Evolutionary conservation across 1,284 basidiomycete species (phyloP), one percentile per base, ranked within the genome.

Genomic region (Ganoderma boninense): DNA sequence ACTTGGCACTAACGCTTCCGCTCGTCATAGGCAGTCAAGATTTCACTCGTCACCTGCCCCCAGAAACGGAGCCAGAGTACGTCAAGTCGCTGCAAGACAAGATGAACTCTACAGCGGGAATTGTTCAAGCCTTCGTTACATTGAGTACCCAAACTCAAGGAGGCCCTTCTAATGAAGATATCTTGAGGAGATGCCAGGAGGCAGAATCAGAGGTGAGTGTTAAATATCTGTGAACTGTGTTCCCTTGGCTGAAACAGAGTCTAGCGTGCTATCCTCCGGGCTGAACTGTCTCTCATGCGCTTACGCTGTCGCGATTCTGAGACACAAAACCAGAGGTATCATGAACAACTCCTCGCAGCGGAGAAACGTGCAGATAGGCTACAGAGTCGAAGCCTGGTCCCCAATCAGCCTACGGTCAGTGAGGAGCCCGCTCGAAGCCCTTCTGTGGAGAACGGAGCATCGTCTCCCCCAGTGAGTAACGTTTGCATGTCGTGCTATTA

Each of bases 281-380:
- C 90, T 44, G 88, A 92, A 78, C 80, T 93, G 14, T 85, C 87
- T 64, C 75, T 90, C n/a, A 83, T 92, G 64, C 87, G 87, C 62
- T 80, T 85, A 35, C 86, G 87, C 78, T 83, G 95, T 60, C 82
- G 86, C 49, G 87, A 91, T 65, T 81, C 86, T 0, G 84, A 89
- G 73, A 79, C 83, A 23, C 85, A 91, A 71, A 88, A 85, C 63
- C 87, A 91, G 65, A 80, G 80, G 67, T 87, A 87, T 69, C 85
- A 87, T 66, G 84, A 86, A 46, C 87, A 90, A 57, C 87, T 96
- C 35, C 77, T 87, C 7, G 82, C 84, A 7, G 88, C 90, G 0
- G 91, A 96, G 81, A 92, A 87, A 73, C 89, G 90, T n/a, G 79
- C 91, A 61, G 95, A 96, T 77, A 87, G 94, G 52, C 78, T 91